A percentile compares a stretch with the other conserved stretches of the same genome.
These are phyloP conservation scores for Eugenia klotzschiana DNA, from an alignment of 441 rosid species.

Conservation along the genomic window DNA sequence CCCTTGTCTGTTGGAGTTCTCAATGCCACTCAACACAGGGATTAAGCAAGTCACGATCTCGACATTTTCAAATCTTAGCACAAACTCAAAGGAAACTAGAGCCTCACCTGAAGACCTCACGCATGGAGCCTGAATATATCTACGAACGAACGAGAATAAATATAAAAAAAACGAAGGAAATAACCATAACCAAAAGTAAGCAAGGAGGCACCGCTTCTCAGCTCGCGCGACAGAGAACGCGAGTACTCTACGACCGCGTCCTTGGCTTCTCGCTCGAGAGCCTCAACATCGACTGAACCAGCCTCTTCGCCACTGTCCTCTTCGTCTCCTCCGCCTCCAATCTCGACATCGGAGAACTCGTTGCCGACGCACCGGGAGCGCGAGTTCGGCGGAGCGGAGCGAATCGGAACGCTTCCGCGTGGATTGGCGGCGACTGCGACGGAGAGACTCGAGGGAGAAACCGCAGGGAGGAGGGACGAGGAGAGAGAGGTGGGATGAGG, in stretches of 20 bases:
- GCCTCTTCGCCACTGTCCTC: conserved; percentile 19
- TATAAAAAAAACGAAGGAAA: neutral
- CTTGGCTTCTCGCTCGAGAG: conserved; percentile 59
- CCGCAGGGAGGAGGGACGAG: neutral
- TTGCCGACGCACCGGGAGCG: conserved; percentile 9
- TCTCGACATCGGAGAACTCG: conserved; percentile 8
- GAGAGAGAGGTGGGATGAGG: conserved; percentile 2
- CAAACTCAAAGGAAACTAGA: neutral
- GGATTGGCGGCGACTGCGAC: neutral
- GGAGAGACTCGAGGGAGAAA: neutral
- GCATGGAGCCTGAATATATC: neutral
- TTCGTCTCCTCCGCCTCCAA: conserved; percentile 5
- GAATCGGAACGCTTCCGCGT: neutral
- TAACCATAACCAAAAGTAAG: neutral
- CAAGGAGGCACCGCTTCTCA: conserved; percentile 33
- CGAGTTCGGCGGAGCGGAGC: conserved; percentile 12
- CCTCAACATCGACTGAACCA: conserved; percentile 31
- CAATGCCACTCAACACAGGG: neutral
- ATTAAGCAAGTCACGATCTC: neutral
- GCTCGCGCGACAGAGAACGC: conserved; percentile 37
- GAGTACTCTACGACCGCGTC: conserved; percentile 45
- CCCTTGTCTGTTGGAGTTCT: neutral
- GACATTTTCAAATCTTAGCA: neutral
- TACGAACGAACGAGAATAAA: neutral
- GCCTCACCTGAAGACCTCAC: neutral